A percentile compares a stretch with the other conserved stretches of the same genome.
Conservation (phyloP, 2,329 filamentous ascomycete genomes). For the Alternaria solani region DNA sequence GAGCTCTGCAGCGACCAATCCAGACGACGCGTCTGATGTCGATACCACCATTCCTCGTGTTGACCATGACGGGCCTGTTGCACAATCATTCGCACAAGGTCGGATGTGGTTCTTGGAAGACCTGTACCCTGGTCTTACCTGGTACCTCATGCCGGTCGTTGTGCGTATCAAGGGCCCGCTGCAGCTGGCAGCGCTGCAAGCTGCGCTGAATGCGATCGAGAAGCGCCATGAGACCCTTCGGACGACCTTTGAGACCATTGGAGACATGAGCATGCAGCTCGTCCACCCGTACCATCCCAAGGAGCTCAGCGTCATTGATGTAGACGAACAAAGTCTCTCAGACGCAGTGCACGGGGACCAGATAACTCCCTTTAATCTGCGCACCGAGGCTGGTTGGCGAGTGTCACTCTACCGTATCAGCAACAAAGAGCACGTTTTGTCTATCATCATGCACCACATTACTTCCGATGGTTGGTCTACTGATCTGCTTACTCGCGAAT, state of each 20-base stretch:
- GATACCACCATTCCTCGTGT: no score
- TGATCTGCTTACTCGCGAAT: conserved; percentile 4
- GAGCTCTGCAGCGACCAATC: background rate
- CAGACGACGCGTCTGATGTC: background rate
- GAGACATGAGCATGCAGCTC: no score
- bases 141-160: conserved; percentile 2
- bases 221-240: conserved; percentile 6
- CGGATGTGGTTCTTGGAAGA: conserved; percentile 11
- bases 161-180: conserved; percentile 1
- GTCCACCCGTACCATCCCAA: no score
- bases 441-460: conserved; percentile 20
- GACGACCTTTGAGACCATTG: background rate
- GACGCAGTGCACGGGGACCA: background rate
- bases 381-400: background rate
- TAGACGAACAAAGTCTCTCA: no score
- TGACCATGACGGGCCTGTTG: background rate
- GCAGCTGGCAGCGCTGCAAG: background rate
- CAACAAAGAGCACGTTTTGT: conserved; percentile 6
- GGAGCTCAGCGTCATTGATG: no score
- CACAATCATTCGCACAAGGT: conserved; percentile 5
- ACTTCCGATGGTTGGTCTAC: conserved; percentile 19
- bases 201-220: conserved; percentile 4
- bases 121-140: conserved; percentile 3
- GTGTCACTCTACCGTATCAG: background rate
- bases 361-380: background rate